phyloP scores from a whole-genome alignment of 2,329 filamentous ascomycete species.

The Xylaria sp. region DNA sequence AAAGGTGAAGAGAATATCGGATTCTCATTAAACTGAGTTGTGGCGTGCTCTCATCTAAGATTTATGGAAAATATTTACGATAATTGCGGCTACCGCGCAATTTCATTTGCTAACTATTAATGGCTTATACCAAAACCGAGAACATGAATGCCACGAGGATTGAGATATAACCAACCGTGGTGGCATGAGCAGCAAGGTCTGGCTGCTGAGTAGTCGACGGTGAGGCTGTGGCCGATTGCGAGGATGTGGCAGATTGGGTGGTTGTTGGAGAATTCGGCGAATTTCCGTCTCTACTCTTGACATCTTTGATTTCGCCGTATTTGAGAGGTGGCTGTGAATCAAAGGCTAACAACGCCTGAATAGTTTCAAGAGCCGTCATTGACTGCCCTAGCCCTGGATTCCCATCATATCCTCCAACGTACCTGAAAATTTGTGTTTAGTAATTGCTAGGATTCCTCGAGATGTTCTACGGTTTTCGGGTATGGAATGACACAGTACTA shows the following conservation, averaged over 20 bases:
- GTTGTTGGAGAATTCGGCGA: conserved; percentile 14
- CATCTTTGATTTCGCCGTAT: conserved; percentile 59
- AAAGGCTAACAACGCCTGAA: conserved; percentile 67
- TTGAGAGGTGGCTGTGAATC: conserved; percentile 58
- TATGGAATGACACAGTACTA: background rate
- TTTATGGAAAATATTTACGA: background rate
- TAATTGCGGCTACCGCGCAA: too few species aligned
- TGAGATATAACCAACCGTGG: background rate
- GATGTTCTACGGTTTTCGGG: background rate
- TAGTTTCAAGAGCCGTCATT: conserved; percentile 71
- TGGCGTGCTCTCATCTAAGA: background rate
- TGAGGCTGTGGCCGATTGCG: background rate
- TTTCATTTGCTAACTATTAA: background rate
- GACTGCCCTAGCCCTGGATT: conserved; percentile 68
- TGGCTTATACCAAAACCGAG: background rate
- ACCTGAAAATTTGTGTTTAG: conserved; percentile 26
- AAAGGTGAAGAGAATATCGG: background rate
- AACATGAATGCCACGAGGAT: background rate
- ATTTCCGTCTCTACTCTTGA: conserved; percentile 43
- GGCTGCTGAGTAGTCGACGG: conserved; percentile 12
- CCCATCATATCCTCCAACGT: conserved; percentile 65
- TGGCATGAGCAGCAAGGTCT: conserved; percentile 8
- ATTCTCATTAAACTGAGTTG: background rate
- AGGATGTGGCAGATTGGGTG: background rate
- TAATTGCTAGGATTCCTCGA: background rate